Evolutionary conservation across 2,329 filamentous ascomycete species (phyloP), one percentile per base, ranked within the genome.

Genomic region (Penicillium psychrosexuale): DNA sequence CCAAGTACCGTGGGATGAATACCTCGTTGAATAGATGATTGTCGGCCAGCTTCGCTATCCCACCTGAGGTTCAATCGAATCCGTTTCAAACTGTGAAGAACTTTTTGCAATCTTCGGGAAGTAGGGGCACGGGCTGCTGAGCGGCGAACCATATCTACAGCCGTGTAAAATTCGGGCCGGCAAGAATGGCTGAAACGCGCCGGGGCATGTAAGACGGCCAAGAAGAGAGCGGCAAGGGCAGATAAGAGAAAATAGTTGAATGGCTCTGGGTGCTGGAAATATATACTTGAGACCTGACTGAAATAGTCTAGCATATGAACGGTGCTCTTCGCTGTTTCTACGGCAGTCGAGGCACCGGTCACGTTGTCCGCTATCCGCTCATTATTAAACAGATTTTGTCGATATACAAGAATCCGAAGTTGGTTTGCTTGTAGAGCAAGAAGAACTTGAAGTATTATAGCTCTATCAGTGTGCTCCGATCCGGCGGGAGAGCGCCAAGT

Each of bases 131-230:
- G 77, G 19, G 79, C 79, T 30, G 80, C 82, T 34, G 85, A 80
- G 12, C 79, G 78, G 15, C 83, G 78, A 13, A 86, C 80, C 33
- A 86, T 77, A 33, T 84, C 82, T 3, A 86, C 77, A 1, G 83
- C 83, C 64, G 82, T 82, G 69, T 85, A 84, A 44, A 72, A 72
- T 44, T 72, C 71, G 0, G 62, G 60, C 2, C 69, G 67, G 48
- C 70, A 72, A 19, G 64, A 56, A 8, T 71, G 72, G 3, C 75
- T 72, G 47, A 79, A 80, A 2, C 67, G 66, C 2, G 68, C 65
- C 0, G 78, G 77, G 0, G 74, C 77, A 57, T 80, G 76, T 3
- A 77, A 71, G 0, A 80, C 77, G 0, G 78, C 78, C 0, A 78
- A 68, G 30, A 78, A 74, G 1, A 79, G 58, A 0, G 73, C 69